These are phyloP conservation scores for Leucocoprinus sp. DNA, from an alignment of 768 basidiomycete species.

Conservation along the genomic window DNA sequence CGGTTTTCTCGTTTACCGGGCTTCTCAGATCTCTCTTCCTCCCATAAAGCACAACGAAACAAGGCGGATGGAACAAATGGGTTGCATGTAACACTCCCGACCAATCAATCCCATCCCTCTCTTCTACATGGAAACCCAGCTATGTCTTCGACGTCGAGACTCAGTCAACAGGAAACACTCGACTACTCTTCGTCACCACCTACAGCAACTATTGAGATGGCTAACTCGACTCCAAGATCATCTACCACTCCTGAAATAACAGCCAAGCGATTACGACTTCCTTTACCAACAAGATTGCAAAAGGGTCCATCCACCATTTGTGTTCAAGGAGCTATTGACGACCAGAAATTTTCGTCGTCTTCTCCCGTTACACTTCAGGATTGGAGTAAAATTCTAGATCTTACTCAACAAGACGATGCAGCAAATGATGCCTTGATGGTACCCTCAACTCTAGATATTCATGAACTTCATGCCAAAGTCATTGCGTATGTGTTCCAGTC, in stretches of 20 bases:
- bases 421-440: not conserved
- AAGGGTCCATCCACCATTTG: not conserved
- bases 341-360: not conserved
- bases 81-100: not conserved
- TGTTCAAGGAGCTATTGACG: not conserved
- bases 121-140: not conserved
- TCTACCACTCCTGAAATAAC: not conserved
- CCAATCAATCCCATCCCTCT: not conserved
- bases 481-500: not conserved
- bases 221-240: too few relatives aligned
- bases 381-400: not conserved
- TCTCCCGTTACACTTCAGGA: not conserved
- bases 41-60: not conserved
- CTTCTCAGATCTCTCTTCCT: not conserved
- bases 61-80: not conserved
- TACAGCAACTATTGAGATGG: too few relatives aligned
- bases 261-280: not conserved
- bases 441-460: not conserved
- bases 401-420: slow-evolving; percentile 1
- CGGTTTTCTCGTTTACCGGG: not conserved
- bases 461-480: slow-evolving; percentile 1
- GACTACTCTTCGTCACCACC: not conserved
- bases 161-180: not conserved
- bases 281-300: not conserved
- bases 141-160: not conserved